Percentiles rank a stretch among this genome's conserved stretches.
Conservation (phyloP, 306 rosid genomes). For the Castanea sativa region DNA sequence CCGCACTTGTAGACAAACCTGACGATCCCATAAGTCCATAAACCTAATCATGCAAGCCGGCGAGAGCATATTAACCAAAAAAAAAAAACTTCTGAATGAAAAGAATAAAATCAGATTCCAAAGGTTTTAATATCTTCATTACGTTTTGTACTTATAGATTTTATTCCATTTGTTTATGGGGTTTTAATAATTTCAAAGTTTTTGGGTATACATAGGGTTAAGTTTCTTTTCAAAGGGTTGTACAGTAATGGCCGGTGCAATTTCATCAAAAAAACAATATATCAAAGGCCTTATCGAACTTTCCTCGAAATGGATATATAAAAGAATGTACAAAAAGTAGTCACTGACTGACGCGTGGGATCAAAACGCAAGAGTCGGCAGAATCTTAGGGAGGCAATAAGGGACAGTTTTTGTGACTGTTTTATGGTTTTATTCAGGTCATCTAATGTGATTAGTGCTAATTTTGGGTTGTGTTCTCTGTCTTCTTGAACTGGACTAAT, state of each 20-base stretch:
- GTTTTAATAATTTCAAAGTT: constrained; percentile 2
- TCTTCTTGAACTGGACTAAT: constrained; percentile 22
- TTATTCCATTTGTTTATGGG: constrained; percentile 24
- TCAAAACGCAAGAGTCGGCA: constrained; percentile 39
- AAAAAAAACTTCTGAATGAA: constrained; percentile 12
- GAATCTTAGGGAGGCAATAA: constrained; percentile 30
- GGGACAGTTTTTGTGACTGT: constrained; percentile 19
- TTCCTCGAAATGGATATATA: constrained; percentile 18
- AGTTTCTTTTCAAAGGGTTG: constrained; percentile 52
- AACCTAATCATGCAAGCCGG: constrained; percentile 19
- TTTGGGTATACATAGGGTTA: constrained; percentile 24
- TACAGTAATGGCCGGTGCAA: constrained; percentile 65
- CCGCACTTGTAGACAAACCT: constrained; percentile 1
- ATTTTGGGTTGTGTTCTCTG: background rate
- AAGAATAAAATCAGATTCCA: constrained; percentile 56
- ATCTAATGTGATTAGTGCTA: constrained; percentile 21
- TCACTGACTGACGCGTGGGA: constrained; percentile 44
- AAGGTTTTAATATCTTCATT: background rate
- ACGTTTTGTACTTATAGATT: constrained; percentile 35
- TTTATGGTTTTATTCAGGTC: constrained; percentile 28
- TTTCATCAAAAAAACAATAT: constrained; percentile 15
- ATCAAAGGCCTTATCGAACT: constrained; percentile 42
- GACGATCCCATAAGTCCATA: background rate
- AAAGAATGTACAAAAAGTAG: background rate
- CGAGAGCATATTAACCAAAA: constrained; percentile 3